Percentiles rank a stretch among this genome's conserved stretches.
phyloP scores from a whole-genome alignment of 2,329 filamentous ascomycete genomes.

The Byssochlamys sp. region DNA sequence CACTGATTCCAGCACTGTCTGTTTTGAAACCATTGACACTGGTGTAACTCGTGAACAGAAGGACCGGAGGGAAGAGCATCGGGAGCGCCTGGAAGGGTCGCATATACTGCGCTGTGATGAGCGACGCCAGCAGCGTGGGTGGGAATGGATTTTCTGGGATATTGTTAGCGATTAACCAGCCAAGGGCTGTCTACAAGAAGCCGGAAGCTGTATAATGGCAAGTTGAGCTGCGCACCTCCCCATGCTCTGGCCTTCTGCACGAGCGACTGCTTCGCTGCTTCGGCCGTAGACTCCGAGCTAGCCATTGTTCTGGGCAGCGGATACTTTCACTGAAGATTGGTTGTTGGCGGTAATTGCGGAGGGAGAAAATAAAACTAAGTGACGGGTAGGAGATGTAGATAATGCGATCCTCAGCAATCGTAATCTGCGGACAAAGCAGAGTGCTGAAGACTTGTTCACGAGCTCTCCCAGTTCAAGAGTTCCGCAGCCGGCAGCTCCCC shows the following conservation, averaged over 20 bases:
- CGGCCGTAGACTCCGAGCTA: constrained; percentile 16
- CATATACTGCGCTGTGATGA: constrained; percentile 56
- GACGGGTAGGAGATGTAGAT: neutral
- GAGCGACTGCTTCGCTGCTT: constrained; percentile 30
- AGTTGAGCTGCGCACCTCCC: constrained; percentile 28
- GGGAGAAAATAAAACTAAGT: neutral
- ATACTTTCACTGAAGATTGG: neutral
- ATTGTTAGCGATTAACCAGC: neutral
- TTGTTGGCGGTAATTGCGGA: neutral
- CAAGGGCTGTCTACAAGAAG: neutral
- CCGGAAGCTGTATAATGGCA: neutral
- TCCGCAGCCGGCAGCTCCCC: neutral
- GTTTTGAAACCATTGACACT: constrained; percentile 54
- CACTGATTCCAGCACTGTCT: constrained; percentile 54
- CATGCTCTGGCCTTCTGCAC: constrained; percentile 31
- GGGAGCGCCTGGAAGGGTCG: constrained; percentile 58
- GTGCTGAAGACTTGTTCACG: neutral
- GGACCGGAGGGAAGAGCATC: constrained; percentile 57
- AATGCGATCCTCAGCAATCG: neutral
- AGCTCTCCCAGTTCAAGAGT: neutral
- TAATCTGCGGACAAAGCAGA: neutral
- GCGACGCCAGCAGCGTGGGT: constrained; percentile 54
- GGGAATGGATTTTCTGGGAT: constrained; percentile 53
- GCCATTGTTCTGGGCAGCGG: constrained; percentile 15
- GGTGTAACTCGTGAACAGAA: constrained; percentile 57